A percentile compares a stretch with the other conserved stretches of the same genome.
These are phyloP conservation scores for Umbelopsis sp. DNA, from an alignment of 371 early-diverging fungal species.

Conservation along the genomic window DNA sequence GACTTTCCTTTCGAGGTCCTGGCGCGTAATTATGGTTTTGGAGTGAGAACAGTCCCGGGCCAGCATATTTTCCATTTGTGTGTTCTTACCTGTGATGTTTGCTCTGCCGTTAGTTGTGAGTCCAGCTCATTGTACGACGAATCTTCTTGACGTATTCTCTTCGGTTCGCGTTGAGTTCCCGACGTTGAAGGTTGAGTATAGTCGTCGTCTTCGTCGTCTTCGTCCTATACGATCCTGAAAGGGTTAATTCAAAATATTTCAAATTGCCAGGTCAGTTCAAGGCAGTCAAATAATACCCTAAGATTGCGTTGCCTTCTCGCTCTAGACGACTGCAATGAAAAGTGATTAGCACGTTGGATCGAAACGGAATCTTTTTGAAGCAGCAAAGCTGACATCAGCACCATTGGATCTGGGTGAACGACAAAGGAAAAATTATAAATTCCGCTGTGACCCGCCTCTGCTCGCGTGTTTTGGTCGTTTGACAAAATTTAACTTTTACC, in stretches of 20 bases:
- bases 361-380: not conserved
- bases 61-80: not conserved
- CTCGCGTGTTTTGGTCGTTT: not conserved
- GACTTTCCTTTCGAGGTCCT: slow-evolving; percentile 60
- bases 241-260: not conserved
- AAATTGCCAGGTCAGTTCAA: not conserved
- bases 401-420: no score
- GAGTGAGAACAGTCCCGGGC: no score
- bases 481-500: slow-evolving; percentile 2
- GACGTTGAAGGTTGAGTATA: not conserved
- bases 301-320: not conserved
- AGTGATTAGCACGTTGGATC: not conserved
- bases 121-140: not conserved
- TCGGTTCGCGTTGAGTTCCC: not conserved
- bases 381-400: no score
- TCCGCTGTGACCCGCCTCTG: not conserved
- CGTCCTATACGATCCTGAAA: not conserved
- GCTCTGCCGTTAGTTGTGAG: not conserved
- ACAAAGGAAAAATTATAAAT: no score
- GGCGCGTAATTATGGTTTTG: not conserved
- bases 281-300: not conserved
- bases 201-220: not conserved
- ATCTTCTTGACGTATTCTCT: not conserved
- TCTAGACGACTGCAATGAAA: not conserved
- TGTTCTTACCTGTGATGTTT: not conserved